Conservation (phyloP, 768 basidiomycete species). For the Pholiota microspora region DNA sequence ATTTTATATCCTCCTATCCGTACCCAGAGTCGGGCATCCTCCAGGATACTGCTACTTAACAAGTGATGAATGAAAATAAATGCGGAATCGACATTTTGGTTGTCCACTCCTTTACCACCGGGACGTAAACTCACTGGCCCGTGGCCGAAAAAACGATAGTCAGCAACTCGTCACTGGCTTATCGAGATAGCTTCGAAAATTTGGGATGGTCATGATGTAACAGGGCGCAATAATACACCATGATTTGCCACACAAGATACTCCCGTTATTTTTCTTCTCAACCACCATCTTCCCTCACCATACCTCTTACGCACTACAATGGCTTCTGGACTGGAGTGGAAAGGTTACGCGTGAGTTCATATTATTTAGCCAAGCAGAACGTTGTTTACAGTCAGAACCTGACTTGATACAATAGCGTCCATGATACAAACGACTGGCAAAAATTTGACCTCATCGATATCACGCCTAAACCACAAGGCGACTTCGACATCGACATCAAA, state of each 20-base stretch:
- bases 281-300: not conserved
- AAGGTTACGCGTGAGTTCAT: slow-evolving; percentile 24
- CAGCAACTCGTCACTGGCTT: no score
- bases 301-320: not conserved
- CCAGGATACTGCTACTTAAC: no score
- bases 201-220: no score
- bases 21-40: no score
- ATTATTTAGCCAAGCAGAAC: not conserved
- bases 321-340: slow-evolving; percentile 18
- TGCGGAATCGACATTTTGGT: no score
- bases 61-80: no score
- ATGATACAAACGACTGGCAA: slow-evolving; percentile 35
- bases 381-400: not conserved
- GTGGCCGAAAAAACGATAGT: no score
- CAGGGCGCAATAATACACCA: not conserved
- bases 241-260: not conserved
- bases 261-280: not conserved
- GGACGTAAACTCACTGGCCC: no score
- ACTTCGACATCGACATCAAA: slow-evolving; percentile 56
- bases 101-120: no score
- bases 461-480: slow-evolving; percentile 49
- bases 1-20: not conserved
- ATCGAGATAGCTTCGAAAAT: no score
- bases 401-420: slow-evolving; percentile 25
- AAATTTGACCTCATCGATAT: slow-evolving; percentile 44